These are phyloP conservation scores for Teratosphaeria pseudoeucalypti DNA, from an alignment of 2,329 filamentous ascomycete genomes.

Conservation along the genomic window DNA sequence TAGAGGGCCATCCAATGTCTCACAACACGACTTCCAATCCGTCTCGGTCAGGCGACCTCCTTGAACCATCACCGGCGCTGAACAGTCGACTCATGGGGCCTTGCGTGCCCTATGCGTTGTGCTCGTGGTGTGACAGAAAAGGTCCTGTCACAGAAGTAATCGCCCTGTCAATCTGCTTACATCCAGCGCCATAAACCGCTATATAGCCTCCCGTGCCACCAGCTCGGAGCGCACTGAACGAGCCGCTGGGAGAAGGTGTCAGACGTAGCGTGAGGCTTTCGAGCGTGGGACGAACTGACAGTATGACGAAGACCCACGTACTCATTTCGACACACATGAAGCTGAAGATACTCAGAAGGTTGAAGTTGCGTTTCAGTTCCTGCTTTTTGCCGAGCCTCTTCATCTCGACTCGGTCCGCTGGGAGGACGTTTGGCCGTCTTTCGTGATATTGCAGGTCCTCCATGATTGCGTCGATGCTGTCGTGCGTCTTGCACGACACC, in stretches of 20 bases:
- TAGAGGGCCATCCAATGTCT: background rate
- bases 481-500: background rate
- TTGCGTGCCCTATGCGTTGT: background rate
- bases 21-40: background rate
- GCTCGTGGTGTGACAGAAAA: background rate
- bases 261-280: background rate
- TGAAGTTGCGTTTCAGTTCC: conserved; percentile 18
- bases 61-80: background rate
- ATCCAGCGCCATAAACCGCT: conserved; percentile 20
- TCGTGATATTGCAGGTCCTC: background rate
- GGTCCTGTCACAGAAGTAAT: background rate
- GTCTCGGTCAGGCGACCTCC: background rate
- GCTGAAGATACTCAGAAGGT: conserved; percentile 16
- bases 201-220: conserved; percentile 25
- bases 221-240: conserved; percentile 3
- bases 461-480: background rate
- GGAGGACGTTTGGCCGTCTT: conserved; percentile 1
- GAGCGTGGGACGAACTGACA: background rate
- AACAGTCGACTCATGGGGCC: background rate
- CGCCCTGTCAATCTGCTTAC: conserved; percentile 7
- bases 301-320: conserved; percentile 17
- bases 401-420: conserved; percentile 5
- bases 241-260: background rate
- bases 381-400: conserved; percentile 6
- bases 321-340: conserved; percentile 16